Evolutionary conservation across 176 grass and related monocot genomes (phyloP).

Genomic region (Miscanthus lutarioriparius): DNA sequence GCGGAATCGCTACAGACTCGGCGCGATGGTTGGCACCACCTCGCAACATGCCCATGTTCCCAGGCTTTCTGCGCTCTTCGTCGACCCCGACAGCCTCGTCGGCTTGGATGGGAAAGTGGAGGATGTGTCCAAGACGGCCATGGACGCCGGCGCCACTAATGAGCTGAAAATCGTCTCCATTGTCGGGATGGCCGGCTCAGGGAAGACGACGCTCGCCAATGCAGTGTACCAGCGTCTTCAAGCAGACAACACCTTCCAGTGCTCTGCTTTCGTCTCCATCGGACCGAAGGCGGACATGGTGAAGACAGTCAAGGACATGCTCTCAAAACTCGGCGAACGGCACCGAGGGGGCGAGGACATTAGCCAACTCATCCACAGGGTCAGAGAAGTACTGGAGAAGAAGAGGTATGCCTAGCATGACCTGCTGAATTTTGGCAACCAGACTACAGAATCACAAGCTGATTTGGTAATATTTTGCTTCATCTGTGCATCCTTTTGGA

Average conservation of each 20-base stretch:
- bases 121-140: slow-evolving; percentile 1
- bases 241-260: not conserved
- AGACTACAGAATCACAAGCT: not conserved
- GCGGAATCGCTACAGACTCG: slow-evolving; percentile 34
- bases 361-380: not conserved
- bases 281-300: not conserved
- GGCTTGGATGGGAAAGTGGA: slow-evolving; percentile 13
- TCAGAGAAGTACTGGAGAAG: not conserved
- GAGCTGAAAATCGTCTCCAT: slow-evolving; percentile 20
- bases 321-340: not conserved
- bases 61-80: not conserved
- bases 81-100: not conserved
- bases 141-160: not conserved
- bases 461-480: not conserved
- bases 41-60: not conserved
- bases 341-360: not conserved
- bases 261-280: not conserved
- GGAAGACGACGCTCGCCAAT: slow-evolving; percentile 43
- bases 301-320: slow-evolving; percentile 4
- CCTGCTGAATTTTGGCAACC: not conserved
- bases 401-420: not conserved
- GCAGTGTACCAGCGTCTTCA: not conserved
- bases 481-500: not conserved
- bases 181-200: slow-evolving; percentile 38
- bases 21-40: not conserved